Evolutionary conservation across 2,329 filamentous ascomycete species (phyloP).

Genomic region (Colletotrichum tanaceti): DNA sequence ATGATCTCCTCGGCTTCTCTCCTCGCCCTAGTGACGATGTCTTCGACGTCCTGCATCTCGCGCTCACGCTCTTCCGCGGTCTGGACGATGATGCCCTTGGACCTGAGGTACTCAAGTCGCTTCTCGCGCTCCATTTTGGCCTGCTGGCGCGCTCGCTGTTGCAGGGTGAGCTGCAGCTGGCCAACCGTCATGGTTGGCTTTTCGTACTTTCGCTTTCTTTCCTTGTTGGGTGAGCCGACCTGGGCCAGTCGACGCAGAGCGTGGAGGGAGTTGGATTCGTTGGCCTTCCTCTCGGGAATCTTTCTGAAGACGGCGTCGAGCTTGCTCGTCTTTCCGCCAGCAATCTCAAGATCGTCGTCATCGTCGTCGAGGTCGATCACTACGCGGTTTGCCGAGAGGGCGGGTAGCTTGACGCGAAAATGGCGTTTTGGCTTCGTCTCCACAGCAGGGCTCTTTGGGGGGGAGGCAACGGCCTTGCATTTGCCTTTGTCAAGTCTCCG

Average conservation of each 20-base stretch:
- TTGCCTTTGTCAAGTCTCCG: conserved; percentile 66
- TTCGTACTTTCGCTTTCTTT: conserved; percentile 55
- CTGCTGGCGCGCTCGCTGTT: conserved; percentile 81
- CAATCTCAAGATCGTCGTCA: conserved; percentile 75
- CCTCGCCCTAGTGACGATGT: conserved; percentile 86
- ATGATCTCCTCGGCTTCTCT: conserved; percentile 83
- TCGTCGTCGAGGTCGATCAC: conserved; percentile 67
- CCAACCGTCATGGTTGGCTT: conserved; percentile 72
- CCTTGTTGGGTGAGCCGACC: conserved; percentile 70
- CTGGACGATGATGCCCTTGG: conserved; percentile 83
- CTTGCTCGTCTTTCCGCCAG: conserved; percentile 60
- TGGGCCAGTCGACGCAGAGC: conserved; percentile 80
- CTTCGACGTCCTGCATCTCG: conserved; percentile 85
- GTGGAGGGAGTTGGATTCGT: conserved; percentile 72
- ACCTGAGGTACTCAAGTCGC: conserved; percentile 79
- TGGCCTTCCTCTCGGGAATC: conserved; percentile 70
- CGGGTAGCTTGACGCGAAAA: conserved; percentile 63
- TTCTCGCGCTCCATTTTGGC: conserved; percentile 81
- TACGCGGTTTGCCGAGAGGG: conserved; percentile 52
- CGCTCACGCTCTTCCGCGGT: conserved; percentile 88
- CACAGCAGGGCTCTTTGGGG: conserved; percentile 40
- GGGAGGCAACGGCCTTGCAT: conserved; percentile 48
- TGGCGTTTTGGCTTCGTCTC: conserved; percentile 56
- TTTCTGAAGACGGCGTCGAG: conserved; percentile 76
- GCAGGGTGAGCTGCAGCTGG: conserved; percentile 76